Evolutionary conservation across 441 rosid genomes (phyloP), one percentile per base, ranked within the genome.

Genomic region (Gossypium schwendimanii): DNA sequence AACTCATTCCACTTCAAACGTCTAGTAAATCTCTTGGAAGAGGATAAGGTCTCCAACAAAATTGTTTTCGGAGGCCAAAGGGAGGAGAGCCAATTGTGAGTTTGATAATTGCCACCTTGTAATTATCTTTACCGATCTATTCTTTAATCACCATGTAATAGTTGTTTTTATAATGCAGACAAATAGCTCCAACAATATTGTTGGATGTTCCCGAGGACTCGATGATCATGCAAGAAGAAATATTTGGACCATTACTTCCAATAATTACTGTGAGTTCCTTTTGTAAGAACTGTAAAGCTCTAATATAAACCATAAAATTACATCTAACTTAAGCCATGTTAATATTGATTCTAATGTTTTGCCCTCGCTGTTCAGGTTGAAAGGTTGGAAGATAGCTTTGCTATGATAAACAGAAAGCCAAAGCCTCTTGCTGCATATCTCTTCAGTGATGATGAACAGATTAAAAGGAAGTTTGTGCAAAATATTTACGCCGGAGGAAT

Each of bases 341-440:
- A 28, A 28, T 28, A 4, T 28, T 28, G 33, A 28, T 28, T 28
- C 6, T 28, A 28, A 28, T 28, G 33, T 70, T 11, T n/a, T 69
- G 0, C 41, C 72, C 36, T 74, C 71, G 31, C 54, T 64, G 36
- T 2, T 10, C 59, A 91, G 92, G 85, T 90, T n/a, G 86, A 87
- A 45, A 80, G 77, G n/a, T 53, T 93, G 65, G 87, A 85, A 76
- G 91, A 93, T 12, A 17, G 88, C 76, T 85, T 91, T 49, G 81
- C 80, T 1, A 75, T 86, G 81, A 81, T 93, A 52, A 86, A 85
- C 68, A 86, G 87, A 52, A 88, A 77, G 73, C 79, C 92, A 6
- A 95, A 91, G 81, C 94, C 99, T 41, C 98, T 93, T 71, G 96
- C 94, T 12, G 99, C 97, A 28, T 96, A 93, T 66, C 77, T 93